Evolutionary conservation across 1,284 basidiomycete genomes (phyloP), one percentile per base, ranked within the genome.

Genomic region (Microbotryomycetes sp.): DNA sequence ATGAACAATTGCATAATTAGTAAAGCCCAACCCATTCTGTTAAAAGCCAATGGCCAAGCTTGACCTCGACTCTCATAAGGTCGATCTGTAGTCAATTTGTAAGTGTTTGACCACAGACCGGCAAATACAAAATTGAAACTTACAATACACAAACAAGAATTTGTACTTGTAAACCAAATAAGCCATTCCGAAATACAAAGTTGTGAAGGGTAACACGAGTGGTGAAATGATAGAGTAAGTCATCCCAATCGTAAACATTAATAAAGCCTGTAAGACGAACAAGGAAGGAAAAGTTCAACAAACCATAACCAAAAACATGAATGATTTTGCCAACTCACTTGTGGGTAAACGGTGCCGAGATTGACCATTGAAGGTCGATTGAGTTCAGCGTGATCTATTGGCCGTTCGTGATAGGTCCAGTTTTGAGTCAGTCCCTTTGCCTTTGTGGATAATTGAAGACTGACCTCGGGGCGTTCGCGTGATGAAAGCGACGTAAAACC

Each of bases 281-380:
- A 7, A 4, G n/a, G 5, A 16, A 26, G 6, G 23, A 3, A 7
- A 3, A 42, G 68, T 70, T 9, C 16, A 2, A 1, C 4, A 29
- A 26, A 9, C 7, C 25, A 22, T 12, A n/a, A 22, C 19, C 6
- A 23, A 26, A 2, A 5, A 6, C 26, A 15, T 19, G 36, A 42
- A 42, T 9, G 19, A 42, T 42, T 42, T 42, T 42, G 36, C 36
- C 12, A n/a, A 22, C 64, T 19, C 9, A 65, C 62, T 53, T 70
- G 71, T 0, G 71, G 71, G 49, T 70, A 73, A 4, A 73, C 67
- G 70, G 76, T 77, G 59, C 92, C 92, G 69, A 96, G 93, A 76
- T 96, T 92, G 75, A 97, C 87, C 84, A 91, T 89, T 0, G 94
- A 92, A 14, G 94, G 93, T 0, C 92, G 90, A 72, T 97, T 96